Evolutionary conservation across 2,329 filamentous ascomycete genomes (phyloP), one percentile per base, ranked within the genome.

Genomic region (Colletotrichum sp.): DNA sequence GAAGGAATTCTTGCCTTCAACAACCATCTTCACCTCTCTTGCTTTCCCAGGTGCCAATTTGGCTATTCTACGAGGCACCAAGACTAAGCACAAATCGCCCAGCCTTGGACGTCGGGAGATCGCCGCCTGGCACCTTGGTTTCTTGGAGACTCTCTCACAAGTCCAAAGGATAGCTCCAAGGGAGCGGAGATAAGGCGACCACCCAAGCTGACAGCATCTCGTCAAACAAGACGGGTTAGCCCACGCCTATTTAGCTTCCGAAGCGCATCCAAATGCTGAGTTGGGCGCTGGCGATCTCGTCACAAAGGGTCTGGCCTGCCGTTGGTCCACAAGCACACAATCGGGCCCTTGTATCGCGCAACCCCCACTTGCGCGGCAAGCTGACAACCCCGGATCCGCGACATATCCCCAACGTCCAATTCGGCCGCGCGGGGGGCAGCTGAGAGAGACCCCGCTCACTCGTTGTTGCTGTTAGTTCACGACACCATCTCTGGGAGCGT

Each of bases 341-440:
- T 76, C 70, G 64, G 34, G 16, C 59, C 73, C 70, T 76, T 65
- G 73, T 73, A 76, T 76, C 64, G 70, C 73, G 73, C 34, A 76
- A 76, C 57, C 69, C 63, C 70, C 70, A 73, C 73, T 52, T 52
- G 44, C 21, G 64, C 44, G 69, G 57, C 55, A 26, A 32, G 13
- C 36, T 15, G 63, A 30, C 57, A 26, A 36, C 73, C 72, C 63
- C 73, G 63, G 69, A 76, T 72, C 73, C 63, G 69, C 57, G 44
- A 21, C 44, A 21, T 52, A 21, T 52, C 44, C 44, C 44, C n/a
- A 52, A 21, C n/a, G n/a, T 21, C n/a, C n/a, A 21, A 13, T 13
- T 52, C 44, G n/a, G 44, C 44, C 44, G 44, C 44, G n/a, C 44
- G 44, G n/a, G 44, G 44, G n/a, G 12, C 21, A 26, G n/a, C 16